Evolutionary conservation across 176 grass and related monocot genomes (phyloP).

Genomic region (Oryza officinalis): DNA sequence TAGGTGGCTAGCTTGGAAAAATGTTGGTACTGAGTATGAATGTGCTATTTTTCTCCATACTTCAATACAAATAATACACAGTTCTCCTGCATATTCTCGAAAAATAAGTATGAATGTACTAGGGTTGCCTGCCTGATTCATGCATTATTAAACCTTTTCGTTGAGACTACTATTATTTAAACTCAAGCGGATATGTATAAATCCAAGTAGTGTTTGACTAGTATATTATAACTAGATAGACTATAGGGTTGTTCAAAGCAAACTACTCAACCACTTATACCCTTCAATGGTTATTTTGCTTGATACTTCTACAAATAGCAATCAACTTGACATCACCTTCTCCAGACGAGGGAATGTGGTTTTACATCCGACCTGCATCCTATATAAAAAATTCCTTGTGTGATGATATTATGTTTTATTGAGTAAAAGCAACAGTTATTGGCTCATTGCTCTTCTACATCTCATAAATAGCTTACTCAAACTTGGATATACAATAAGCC

Average conservation of each 20-base stretch:
- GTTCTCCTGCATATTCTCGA: too few relatives aligned
- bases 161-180: not conserved
- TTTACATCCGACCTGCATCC: not conserved
- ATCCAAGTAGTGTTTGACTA: not conserved
- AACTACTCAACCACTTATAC: not conserved
- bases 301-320: slow-evolving; percentile 6
- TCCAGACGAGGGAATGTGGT: slow-evolving; percentile 6
- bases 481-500: slow-evolving; percentile 8
- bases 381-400: slow-evolving; percentile 20
- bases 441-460: slow-evolving; percentile 5
- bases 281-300: slow-evolving; percentile 1
- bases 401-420: not conserved
- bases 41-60: not conserved
- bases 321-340: slow-evolving; percentile 5
- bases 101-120: not conserved
- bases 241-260: not conserved
- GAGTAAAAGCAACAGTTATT: not conserved
- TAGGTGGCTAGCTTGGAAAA: slow-evolving; percentile 30
- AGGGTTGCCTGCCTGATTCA: not conserved
- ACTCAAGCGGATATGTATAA: not conserved
- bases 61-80: not conserved
- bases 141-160: not conserved
- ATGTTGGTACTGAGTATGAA: slow-evolving; percentile 27
- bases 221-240: not conserved
- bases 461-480: slow-evolving; percentile 19